Base-by-base conservation (phyloP, 176 grass and related monocot genomes). In the Oryza punctata region DNA sequence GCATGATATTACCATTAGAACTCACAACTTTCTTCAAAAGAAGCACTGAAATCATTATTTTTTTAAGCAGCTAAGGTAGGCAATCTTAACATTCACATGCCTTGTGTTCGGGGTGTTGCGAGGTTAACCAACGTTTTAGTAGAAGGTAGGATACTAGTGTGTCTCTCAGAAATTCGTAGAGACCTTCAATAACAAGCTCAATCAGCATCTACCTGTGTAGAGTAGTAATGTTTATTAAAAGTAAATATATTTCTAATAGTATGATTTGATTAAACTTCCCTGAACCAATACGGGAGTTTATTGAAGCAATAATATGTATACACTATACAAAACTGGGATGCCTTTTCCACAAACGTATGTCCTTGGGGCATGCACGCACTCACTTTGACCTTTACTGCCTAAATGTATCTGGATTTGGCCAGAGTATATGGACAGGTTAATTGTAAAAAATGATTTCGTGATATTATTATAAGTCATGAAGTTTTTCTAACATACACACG, bases 231-330 rank as follows among this genome's bases (percentile, higher is more conserved):
- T 57, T 57, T 57, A 16, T n/a, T 8, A 21, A 57, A 57, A 57
- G 52, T 21, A 57, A 57, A 57, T 57, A 2, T 2, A 57, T 57
- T 1, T 50, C 47, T 50, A 67, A 67, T 30, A 57, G 19, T 19
- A 16, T 67, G 15, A n/a, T n/a, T 67, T 57, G 45, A 67, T 76
- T 76, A 30, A 9, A 13, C n/a, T 30, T 84, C 28, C 10, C 38
- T 28, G 13, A 5, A 57, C 21, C 12, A 13, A 50, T 74, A 26
- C 1, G 1, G 43, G 24, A 28, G n/a, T 76, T 76, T 28, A n/a
- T 84, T 67, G 21, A 67, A 76, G n/a, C 29, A 67, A 54, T 73
- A 64, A 16, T 73, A 49, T 44, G 19, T 66, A 13, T 12, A 32
- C 37, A 75, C 12, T 66, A 13, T 12, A 32, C 37, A 75, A 28